These are phyloP conservation scores for Loxodes magnus DNA, from an alignment of 73 alveolate species.

Conservation along the genomic window DNA sequence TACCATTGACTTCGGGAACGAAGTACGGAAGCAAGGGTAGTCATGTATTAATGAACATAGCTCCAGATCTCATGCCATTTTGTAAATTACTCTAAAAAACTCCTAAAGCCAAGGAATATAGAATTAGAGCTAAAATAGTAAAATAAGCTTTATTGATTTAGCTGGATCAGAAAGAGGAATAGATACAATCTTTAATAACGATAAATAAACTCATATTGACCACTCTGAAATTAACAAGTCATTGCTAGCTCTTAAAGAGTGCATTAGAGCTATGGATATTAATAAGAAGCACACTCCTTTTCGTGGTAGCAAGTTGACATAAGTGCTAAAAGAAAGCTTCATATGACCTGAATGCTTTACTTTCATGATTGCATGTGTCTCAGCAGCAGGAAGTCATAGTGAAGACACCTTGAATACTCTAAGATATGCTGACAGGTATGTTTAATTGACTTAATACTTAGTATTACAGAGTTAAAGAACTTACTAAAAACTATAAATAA, in stretches of 20 bases:
- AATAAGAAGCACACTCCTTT: conserved; percentile 98
- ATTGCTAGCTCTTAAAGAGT: conserved; percentile 96
- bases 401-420: conserved; percentile 99
- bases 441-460: no score
- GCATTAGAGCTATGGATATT: conserved; percentile 98
- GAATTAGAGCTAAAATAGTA: no score
- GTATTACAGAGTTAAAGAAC: no score
- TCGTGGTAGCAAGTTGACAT: conserved; percentile 96
- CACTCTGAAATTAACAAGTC: conserved; percentile 99
- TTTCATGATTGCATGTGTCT: conserved; percentile 97
- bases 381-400: conserved; percentile 89
- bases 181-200: conserved; percentile 76
- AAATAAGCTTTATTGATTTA: conserved; percentile 93
- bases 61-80: conserved; percentile 51
- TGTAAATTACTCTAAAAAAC: no score
- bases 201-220: conserved; percentile 93
- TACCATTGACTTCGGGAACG: conserved; percentile 62
- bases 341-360: no score
- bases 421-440: conserved; percentile 99
- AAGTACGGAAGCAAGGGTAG: conserved; percentile 51
- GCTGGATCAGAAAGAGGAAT: conserved; percentile 99
- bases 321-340: conserved; percentile 97
- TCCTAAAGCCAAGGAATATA: no score
- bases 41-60: conserved; percentile 34
- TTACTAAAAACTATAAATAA: no score